Base-by-base conservation (phyloP, 1,139 yeast species). In the Blastobotrys buckinghamii region DNA sequence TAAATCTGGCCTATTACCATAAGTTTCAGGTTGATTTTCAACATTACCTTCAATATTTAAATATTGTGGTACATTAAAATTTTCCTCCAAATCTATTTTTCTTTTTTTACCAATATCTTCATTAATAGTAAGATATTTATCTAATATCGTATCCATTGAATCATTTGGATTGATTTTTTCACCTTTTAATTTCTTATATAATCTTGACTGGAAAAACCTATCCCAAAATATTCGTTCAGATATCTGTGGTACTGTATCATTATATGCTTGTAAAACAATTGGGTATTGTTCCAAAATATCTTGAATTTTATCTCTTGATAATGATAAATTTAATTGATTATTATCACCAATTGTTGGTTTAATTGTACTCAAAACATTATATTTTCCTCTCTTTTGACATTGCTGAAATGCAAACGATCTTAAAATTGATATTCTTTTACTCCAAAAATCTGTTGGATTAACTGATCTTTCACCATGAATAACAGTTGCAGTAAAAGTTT, bases 161-260 rank as follows among this genome's bases (percentile, higher is more conserved):
- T 86, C 89, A 57, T 81, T 82, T 1, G 78, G 68, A 60, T 81
- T 79, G 48, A 88, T 77, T 56, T 82, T 82, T 63, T 92, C 98
- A 52, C 99, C 98, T 62, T 96, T 76, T 39, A 92, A 72, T 59
- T 92, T 78, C 58, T 97, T 75, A 62, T 90, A 92, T 52, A 92
- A 69, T 59, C 89, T 83, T 1, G 97, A 88, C 59, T 87, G 82
- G 72, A 92, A 92, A 62, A 92, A 94, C 53, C 97, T 73, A n/a
- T 95, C 85, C 98, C 99, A 92, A 59, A 92, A 92, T 61, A 86
- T 95, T 35, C 94, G 92, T 64, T 90, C 97, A 45, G 78, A 76
- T 53, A 92, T 75, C 54, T 83, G 82, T 0, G 98, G 98, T 1
- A 94, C 98, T 53, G 82, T 80, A 53, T 92, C 98, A 54, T 80